Evolutionary conservation across 2,329 filamentous ascomycete species (phyloP), one percentile per base, ranked within the genome.

Genomic region (Diplodia scrobiculata): DNA sequence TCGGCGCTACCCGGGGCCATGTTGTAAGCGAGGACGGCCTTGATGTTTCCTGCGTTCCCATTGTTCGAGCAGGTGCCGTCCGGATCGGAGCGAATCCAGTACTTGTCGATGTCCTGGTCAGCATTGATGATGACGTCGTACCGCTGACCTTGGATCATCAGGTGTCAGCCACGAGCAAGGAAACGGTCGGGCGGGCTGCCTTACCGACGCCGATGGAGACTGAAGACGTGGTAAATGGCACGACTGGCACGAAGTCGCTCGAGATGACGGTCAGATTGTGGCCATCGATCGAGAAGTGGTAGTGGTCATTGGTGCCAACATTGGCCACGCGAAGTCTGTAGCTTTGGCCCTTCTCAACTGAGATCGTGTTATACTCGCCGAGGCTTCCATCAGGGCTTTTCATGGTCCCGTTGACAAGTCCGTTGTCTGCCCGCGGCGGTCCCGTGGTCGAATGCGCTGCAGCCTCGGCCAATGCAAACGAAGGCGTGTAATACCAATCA

Each of bases 401-500:
- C 73, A 83, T 86, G 63, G 85, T 88, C 50, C 87, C 88, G 71
- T 84, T 84, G 38, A 84, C 79, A 78, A 75, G 72, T 10, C 75
- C 72, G 25, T 79, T 78, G 36, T 88, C 86, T 19, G 73, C 73
- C 5, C 68, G 59, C 1, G 79, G 79, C 17, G 67, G 38, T 9
- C 63, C 63, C 3, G 25, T 65, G 9, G 29, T 50, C 13, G 51
- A 58, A 19, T 64, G 50, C 10, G 32, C 41, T 4, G 62, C 50
- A 14, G 21, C 38, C 14, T 50, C 52, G 14, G 52, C 45, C 5
- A 65, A 38, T 13, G n/a, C 45, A 17, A 55, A 47, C 6, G 34
- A 47, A 3, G 63, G 63, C 27, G 63, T 65, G 32, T 87, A 84
- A 72, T 87, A 87, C 87, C 87, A 91, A 71, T 91, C 89, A 17